Base-by-base conservation (phyloP, 1,284 basidiomycete species). In the Ustilago shanxiensis region DNA sequence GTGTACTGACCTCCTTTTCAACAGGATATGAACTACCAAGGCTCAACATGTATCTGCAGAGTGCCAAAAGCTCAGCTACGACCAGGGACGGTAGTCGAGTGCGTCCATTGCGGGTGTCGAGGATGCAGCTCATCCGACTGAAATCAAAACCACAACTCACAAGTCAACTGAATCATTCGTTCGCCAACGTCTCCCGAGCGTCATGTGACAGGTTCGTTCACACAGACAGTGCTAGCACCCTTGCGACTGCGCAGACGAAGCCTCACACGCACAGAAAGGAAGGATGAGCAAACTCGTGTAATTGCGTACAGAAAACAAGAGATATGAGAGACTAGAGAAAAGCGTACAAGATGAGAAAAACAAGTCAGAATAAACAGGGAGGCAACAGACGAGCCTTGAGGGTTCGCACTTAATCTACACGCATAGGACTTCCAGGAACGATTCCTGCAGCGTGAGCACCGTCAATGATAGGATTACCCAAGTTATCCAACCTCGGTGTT, bases 31-130 rank as follows among this genome's bases (percentile, higher is more conserved):
- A 99, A 98, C 88, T 98, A 98, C 85, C 93, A 96, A 88, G 97
- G 97, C 8, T 97, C 95, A n/a, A 97, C 97, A 31, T 99, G 97
- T 87, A 93, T 99, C 68, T 99, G 97, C 86, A 91, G 97, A 78
- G 95, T 99, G 54, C 97, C 97, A 2, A 98, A 98, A 86, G 92
- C 93, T 3, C 92, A 95, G 82, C 89, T 99, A 28, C 93, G 95
- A 67, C 89, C 91, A 61, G 96, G 95, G 6, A 95, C 93, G 3
- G 89, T 98, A n/a, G 96, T 99, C 0, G 94, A 98, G 87, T 98
- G 95, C 87, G 93, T 93, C 55, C 95, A 97, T 86, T 98, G 95
- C 87, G 95, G 82, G 4, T 83, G 81, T 49, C 66, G 81, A 13
- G 81, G 81, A 0, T 83, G 81, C 51, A 75, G 79, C 64, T 83